phyloP scores from a whole-genome alignment of 1,284 basidiomycete genomes.

The Trametes polyzona region DNA sequence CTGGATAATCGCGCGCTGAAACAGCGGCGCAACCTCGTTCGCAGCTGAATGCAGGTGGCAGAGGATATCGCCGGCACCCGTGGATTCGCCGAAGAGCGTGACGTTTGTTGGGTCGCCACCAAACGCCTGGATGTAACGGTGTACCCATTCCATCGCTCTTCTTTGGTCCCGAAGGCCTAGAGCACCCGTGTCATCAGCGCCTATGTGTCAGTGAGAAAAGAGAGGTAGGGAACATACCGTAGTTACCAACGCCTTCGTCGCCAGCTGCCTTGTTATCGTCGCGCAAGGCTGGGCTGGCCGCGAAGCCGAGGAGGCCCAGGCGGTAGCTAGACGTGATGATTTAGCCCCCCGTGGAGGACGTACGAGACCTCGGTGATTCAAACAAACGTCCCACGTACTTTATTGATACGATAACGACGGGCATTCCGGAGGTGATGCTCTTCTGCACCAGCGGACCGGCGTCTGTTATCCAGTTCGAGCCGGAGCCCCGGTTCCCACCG shows the following conservation, averaged over 20 bases:
- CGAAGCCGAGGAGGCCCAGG: constrained; percentile 75
- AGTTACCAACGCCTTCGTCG: constrained; percentile 76
- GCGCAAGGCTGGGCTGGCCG: constrained; percentile 60
- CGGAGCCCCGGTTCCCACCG: constrained; percentile 70
- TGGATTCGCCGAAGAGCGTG: constrained; percentile 70
- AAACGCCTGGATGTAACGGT: constrained; percentile 66
- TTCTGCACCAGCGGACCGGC: constrained; percentile 69
- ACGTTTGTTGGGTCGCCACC: constrained; percentile 74
- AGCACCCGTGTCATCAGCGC: constrained; percentile 9
- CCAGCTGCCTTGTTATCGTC: constrained; percentile 67
- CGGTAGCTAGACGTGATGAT: constrained; percentile 56
- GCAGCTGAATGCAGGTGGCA: constrained; percentile 65
- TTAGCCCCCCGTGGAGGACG: constrained; percentile 23
- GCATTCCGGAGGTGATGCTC: constrained; percentile 62
- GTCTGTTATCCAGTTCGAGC: constrained; percentile 77
- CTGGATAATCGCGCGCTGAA: constrained; percentile 70
- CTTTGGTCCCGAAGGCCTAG: constrained; percentile 73
- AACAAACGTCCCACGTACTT: constrained; percentile 53
- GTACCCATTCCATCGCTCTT: constrained; percentile 71
- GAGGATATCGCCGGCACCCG: constrained; percentile 76
- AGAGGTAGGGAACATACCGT: constrained; percentile 48
- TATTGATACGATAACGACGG: constrained; percentile 72
- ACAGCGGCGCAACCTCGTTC: constrained; percentile 63
- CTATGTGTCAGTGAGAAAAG: background rate
- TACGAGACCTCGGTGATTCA: background rate